A percentile compares a stretch with the other conserved stretches of the same genome.
phyloP scores from a whole-genome alignment of 495 filamentous ascomycete genomes.

The Xylaria castorea region DNA sequence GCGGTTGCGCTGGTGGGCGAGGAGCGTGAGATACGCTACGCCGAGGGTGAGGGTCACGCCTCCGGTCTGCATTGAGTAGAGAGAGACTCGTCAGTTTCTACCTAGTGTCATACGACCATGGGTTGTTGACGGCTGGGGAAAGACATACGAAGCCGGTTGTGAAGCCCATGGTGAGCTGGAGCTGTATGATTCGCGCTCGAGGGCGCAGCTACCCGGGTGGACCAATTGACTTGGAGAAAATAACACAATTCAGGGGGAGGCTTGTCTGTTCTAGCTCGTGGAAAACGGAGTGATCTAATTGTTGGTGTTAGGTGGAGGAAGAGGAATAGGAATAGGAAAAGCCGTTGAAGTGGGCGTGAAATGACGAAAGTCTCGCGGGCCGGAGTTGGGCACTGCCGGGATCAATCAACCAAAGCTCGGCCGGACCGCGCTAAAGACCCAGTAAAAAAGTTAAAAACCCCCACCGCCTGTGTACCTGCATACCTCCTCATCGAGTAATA shows the following conservation, averaged over 20 bases:
- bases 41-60: slow-evolving; percentile 87
- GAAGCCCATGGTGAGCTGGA: slow-evolving; percentile 68
- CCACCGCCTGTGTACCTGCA: neutral
- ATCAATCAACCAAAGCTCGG: neutral
- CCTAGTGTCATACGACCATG: neutral
- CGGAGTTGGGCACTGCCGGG: neutral
- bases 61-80: slow-evolving; percentile 63
- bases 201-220: slow-evolving; percentile 30
- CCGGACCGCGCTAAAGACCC: slow-evolving; percentile 3
- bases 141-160: slow-evolving; percentile 79
- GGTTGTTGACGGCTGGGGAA: neutral
- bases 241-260: neutral
- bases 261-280: neutral
- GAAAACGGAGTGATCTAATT: neutral
- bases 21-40: slow-evolving; percentile 78
- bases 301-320: slow-evolving; percentile 2
- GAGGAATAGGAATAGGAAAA: neutral
- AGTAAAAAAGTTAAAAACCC: neutral
- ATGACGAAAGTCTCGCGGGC: slow-evolving; percentile 38
- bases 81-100: slow-evolving; percentile 31
- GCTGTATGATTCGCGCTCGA: slow-evolving; percentile 29
- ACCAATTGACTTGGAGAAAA: slow-evolving; percentile 27
- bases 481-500: neutral
- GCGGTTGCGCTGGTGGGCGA: slow-evolving; percentile 75
- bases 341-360: neutral